Base-by-base conservation (phyloP, 108 stramenopile species). In the Fragilaria radians region DNA sequence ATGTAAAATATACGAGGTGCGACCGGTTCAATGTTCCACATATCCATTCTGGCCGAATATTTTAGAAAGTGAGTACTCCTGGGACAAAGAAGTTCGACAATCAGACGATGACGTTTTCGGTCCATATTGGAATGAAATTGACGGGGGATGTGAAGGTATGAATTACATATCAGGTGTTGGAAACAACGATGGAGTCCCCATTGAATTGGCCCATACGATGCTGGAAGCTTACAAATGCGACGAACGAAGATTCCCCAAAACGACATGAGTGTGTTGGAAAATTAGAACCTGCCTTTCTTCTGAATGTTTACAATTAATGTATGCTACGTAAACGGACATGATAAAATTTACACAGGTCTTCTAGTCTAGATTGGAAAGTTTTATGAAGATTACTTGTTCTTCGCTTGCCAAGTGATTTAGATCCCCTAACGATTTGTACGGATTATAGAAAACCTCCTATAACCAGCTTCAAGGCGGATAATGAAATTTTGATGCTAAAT, bases 21-120 rank as follows among this genome's bases (percentile, higher is more conserved):
- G 81, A 9, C 81, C 81, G 1, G 33, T 71, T 14, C 81, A 83
- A 45, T 83, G 81, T 51, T 47, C 23, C 5, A 83, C 81, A 26
- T 83, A 83, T 73, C 81, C 81, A 4, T 83, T 83, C 56, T 83
- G 81, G 81, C 70, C 78, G 32, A 74, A 63, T 34, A 48, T 83
- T 24, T 27, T 83, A 55, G 61, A 26, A 33, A 62, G 61, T 28
- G 24, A 49, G 50, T 52, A 58, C 1, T 65, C 55, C 34, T 83
- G 81, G 81, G 49, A 71, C 45, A 70, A 61, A 1, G 81, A 83
- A 54, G 54, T 72, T 26, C 65, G 77, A 23, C 2, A 61, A 34
- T 60, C 71, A 21, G 81, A 79, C 33, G 28, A 29, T 11, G 55
- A 32, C 17, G 30, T 24, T 25, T 26, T 11, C 1, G 19, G 29